Evolutionary conservation across 768 basidiomycete genomes (phyloP), one percentile per base, ranked within the genome.

Genomic region (Agrocybe chaxingu): DNA sequence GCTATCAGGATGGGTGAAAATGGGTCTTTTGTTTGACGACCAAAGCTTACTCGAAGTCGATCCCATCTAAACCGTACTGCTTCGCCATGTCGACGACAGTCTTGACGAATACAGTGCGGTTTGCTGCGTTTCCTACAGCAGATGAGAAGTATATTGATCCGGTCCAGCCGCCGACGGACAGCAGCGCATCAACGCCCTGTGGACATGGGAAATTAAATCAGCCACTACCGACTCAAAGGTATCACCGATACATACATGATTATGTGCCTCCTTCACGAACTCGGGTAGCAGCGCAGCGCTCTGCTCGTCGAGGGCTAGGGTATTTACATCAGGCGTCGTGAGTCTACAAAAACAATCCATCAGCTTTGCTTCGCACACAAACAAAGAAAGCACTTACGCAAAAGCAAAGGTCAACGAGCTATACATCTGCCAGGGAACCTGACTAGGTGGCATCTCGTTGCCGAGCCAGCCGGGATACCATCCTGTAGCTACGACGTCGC

Each of bases 81-180:
- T 62, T 53, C 2, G 73, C 80, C 8, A 89, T 66, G 8, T 64
- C 61, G 1, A 72, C 62, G 9, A 87, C 67, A 0, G 85, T 76
- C n/a, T 79, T 66, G n/a, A 82, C 81, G 53, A 91, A 89, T 3
- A 72, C 69, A 3, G 82, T 81, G 12, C 86, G 75, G 54, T 83
- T 87, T 38, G 63, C 65, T 0, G 79, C 64, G 4, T 76, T 81
- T 3, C 75, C 79, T 8, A 90, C 78, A 11, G 78, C 72, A 5
- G 79, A 69, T 1, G 87, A 89, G 62, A 81, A 90, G 63, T 72
- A 87, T 24, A 55, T 63, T 2, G 81, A 75, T 4, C 88, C 89
- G 3, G 68, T 73, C 85, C 85, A 90, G 18, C 89, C 89, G 29
- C 89, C 89, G 12, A 92, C 70, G 0, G 82, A 79, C 29, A 87